Evolutionary conservation across 169 alveolate species (phyloP).

Genomic region (Cystoisospora suis): DNA sequence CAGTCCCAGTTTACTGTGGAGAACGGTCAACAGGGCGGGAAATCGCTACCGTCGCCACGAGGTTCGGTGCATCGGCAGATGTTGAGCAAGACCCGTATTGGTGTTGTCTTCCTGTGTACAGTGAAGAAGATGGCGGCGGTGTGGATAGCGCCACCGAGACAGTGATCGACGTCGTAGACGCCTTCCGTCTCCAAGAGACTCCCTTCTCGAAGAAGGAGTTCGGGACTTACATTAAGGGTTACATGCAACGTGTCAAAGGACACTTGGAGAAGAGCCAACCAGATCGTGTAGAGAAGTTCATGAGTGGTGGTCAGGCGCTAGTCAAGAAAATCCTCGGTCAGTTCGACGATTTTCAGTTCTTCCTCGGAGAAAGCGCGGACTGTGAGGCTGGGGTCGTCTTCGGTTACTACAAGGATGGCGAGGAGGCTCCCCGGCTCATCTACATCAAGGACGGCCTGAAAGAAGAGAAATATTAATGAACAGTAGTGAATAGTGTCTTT

Average conservation of each 20-base stretch:
- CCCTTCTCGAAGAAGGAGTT: slow-evolving; percentile 91
- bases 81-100: too few species aligned
- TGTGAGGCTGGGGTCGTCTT: slow-evolving; percentile 88
- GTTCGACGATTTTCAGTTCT: slow-evolving; percentile 91
- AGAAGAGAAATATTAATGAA: slow-evolving; percentile 86
- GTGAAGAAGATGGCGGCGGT: slow-evolving; percentile 84
- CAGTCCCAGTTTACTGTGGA: too few species aligned
- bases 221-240: slow-evolving; percentile 88
- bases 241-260: slow-evolving; percentile 86
- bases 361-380: slow-evolving; percentile 90
- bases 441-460: slow-evolving; percentile 90
- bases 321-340: slow-evolving; percentile 88
- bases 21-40: too few species aligned
- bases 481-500: too few species aligned
- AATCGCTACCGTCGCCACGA: too few species aligned
- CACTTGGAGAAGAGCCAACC: slow-evolving; percentile 88
- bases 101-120: too few species aligned
- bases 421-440: slow-evolving; percentile 90
- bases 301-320: slow-evolving; percentile 85
- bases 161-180: slow-evolving; percentile 90
- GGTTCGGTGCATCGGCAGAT: too few species aligned
- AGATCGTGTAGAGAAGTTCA: slow-evolving; percentile 89
- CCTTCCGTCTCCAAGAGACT: slow-evolving; percentile 89
- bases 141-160: slow-evolving; percentile 85
- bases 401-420: slow-evolving; percentile 93